A percentile compares a stretch with the other conserved stretches of the same genome.
phyloP scores from a whole-genome alignment of 169 alveolate species.

The Plasmodium cynomolgi region DNA sequence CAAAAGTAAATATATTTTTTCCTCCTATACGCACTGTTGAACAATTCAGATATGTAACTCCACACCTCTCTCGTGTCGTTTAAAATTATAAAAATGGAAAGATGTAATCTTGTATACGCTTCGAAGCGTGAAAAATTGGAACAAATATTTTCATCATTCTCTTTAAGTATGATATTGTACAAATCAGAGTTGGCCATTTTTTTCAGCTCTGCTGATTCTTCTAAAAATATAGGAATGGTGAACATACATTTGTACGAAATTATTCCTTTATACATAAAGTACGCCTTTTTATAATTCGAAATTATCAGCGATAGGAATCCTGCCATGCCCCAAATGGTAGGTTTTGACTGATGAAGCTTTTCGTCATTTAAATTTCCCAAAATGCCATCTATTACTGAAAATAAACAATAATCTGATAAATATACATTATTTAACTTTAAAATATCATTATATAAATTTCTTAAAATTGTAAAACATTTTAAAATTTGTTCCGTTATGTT shows the following conservation, averaged over 20 bases:
- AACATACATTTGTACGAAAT: slow-evolving; percentile 41
- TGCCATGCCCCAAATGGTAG: slow-evolving; percentile 59
- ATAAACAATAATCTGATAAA: slow-evolving; percentile 56
- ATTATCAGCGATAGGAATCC: slow-evolving; percentile 39
- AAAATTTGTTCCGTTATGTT: slow-evolving; percentile 51
- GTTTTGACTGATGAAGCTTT: slow-evolving; percentile 23
- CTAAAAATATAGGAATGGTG: slow-evolving; percentile 32
- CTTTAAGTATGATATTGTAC: slow-evolving; percentile 25
- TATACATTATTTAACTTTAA: slow-evolving; percentile 50
- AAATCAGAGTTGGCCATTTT: slow-evolving; percentile 7
- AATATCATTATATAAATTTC: slow-evolving; percentile 49
- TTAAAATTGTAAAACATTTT: slow-evolving; percentile 38
- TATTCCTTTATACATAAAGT: slow-evolving; percentile 65
- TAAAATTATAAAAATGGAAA: slow-evolving; percentile 51
- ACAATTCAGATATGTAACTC: slow-evolving; percentile 37
- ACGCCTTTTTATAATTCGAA: slow-evolving; percentile 60
- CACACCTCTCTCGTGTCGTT: slow-evolving; percentile 69
- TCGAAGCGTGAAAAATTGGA: slow-evolving; percentile 37
- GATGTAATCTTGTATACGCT: slow-evolving; percentile 44
- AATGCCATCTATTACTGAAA: slow-evolving; percentile 40
- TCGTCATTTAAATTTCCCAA: slow-evolving; percentile 44
- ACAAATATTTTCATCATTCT: slow-evolving; percentile 39
- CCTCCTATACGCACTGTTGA: slow-evolving; percentile 54
- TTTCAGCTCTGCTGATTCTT: background rate
- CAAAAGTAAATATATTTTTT: slow-evolving; percentile 40